Percentiles rank a stretch among this genome's conserved stretches.
phyloP scores from a whole-genome alignment of 108 stramenopile genomes.

The Cyclostephanos invisitatus region DNA sequence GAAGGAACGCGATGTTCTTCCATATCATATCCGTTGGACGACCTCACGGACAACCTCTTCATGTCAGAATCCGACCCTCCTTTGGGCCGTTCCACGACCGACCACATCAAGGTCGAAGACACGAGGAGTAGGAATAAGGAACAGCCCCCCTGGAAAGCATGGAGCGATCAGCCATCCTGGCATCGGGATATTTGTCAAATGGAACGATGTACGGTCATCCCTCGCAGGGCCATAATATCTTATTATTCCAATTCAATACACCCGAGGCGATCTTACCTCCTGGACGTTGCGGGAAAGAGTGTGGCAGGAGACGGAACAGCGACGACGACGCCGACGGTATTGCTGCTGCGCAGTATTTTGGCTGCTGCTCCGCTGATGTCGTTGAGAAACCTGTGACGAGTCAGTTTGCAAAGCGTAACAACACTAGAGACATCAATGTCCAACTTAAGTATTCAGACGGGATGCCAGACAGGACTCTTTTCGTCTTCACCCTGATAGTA shows the following conservation, averaged over 20 bases:
- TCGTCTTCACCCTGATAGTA: conserved; percentile 4
- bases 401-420: neutral
- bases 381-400: conserved; percentile 17
- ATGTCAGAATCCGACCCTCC: neutral
- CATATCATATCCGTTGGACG: conserved; percentile 23
- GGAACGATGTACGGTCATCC: conserved; percentile 33
- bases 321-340: neutral
- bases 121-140: neutral
- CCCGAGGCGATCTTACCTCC: conserved; percentile 34
- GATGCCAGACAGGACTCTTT: neutral
- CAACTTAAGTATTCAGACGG: neutral
- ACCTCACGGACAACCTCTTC: conserved; percentile 19
- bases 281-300: conserved; percentile 18
- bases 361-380: conserved; percentile 37
- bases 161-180: conserved; percentile 40
- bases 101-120: neutral
- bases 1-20: neutral
- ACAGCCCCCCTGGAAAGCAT: conserved; percentile 29
- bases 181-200: conserved; percentile 39
- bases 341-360: conserved; percentile 27
- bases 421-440: neutral
- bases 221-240: conserved; percentile 23
- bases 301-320: conserved; percentile 7
- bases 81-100: neutral
- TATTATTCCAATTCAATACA: conserved; percentile 35